Evolutionary conservation across 768 basidiomycete species (phyloP).

Genomic region (Hirschioporus abietinus): DNA sequence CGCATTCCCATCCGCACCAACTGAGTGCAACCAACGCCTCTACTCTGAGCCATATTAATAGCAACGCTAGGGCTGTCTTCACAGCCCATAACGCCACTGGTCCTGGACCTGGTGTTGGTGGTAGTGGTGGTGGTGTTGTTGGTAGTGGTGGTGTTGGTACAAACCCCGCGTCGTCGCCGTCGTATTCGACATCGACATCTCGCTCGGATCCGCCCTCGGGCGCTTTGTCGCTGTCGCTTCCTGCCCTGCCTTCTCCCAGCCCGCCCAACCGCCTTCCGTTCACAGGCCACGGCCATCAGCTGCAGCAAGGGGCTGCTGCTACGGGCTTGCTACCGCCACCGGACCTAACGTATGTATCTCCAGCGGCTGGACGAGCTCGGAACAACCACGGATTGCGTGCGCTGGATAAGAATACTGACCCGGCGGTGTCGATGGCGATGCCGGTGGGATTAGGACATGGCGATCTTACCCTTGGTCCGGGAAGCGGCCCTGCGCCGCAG

Average conservation of each 20-base stretch:
- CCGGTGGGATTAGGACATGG: neutral
- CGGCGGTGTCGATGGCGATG: neutral
- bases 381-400: neutral
- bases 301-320: neutral
- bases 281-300: neutral
- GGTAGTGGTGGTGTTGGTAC: neutral
- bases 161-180: neutral
- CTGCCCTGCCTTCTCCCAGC: neutral
- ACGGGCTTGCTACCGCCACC: no score
- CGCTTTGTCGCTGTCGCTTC: neutral
- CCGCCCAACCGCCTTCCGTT: neutral
- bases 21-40: neutral
- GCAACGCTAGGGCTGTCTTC: neutral
- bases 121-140: neutral
- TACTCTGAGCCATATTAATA: neutral
- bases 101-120: neutral
- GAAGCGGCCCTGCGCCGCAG: no score
- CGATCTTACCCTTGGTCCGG: neutral
- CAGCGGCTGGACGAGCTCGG: no score
- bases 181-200: slow-evolving; percentile 1
- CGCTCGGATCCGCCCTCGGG: slow-evolving; percentile 1
- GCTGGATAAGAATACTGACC: neutral
- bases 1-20: neutral
- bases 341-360: neutral
- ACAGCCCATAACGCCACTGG: neutral